Conservation (phyloP, 768 basidiomycete species). For the Suillus americanus region DNA sequence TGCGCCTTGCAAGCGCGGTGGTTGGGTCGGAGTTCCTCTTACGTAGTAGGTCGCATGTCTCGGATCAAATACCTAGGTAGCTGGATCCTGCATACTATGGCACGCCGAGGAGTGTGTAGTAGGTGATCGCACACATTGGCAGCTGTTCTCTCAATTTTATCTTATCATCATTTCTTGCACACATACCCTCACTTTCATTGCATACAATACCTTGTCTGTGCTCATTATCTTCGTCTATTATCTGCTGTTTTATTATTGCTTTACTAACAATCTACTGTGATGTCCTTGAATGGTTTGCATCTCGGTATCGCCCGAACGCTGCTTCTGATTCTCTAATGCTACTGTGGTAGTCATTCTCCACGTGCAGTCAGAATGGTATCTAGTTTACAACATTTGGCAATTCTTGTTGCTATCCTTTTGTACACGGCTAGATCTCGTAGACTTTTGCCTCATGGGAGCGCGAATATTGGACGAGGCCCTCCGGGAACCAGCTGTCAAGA, state of each 20-base stretch:
- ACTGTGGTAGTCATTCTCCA: neutral
- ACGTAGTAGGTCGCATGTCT: neutral
- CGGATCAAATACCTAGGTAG: slow-evolving; percentile 7
- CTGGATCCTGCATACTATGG: slow-evolving; percentile 18
- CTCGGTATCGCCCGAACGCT: neutral
- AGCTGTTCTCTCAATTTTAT: slow-evolving; percentile 7
- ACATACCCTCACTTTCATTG: slow-evolving; percentile 25
- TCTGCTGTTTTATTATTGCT: neutral
- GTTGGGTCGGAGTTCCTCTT: neutral
- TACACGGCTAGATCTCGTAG: slow-evolving; percentile 55
- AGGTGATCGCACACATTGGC: slow-evolving; percentile 8
- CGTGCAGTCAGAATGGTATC: slow-evolving; percentile 8
- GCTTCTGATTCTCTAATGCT: neutral
- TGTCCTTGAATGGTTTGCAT: neutral
- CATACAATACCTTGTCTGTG: slow-evolving; percentile 19
- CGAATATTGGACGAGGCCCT: slow-evolving; percentile 73
- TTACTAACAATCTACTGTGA: neutral
- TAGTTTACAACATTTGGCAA: slow-evolving; percentile 19
- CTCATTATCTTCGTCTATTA: slow-evolving; percentile 9
- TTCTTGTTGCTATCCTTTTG: neutral
- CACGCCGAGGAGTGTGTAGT: slow-evolving; percentile 26
- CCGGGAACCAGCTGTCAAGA: slow-evolving; percentile 82
- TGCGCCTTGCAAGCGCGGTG: slow-evolving; percentile 1
- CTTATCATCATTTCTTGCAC: slow-evolving; percentile 14
- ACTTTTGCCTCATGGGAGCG: slow-evolving; percentile 68